Base-by-base conservation (phyloP, 1,284 basidiomycete species). In the Ustilago bromivora region DNA sequence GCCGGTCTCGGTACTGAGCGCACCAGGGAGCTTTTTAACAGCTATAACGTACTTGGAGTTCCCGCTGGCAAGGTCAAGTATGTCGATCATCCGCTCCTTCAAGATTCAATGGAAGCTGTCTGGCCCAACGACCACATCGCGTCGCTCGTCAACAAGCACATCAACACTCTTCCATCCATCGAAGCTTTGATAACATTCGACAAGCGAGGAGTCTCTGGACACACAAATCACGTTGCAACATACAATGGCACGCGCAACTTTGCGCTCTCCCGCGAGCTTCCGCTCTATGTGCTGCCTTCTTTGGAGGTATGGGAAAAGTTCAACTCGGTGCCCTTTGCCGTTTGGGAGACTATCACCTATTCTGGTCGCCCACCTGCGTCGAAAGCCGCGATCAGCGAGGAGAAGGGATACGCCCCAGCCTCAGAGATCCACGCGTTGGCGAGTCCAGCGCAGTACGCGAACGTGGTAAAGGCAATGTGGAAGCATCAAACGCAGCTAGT, bases 131-230 rank as follows among this genome's bases (percentile, higher is more conserved):
- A 87, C 1, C 84, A 89, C 43, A 90, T 97, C 53, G 89, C 91
- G 1, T 82, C 88, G 4, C 88, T 91, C n/a, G 86, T 96, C 3
- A 84, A 86, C 28, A 89, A 89, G 0, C 92, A 91, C 79, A 87
- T 95, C 12, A 75, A 54, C 47, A 40, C 55, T 12, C n/a, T 65
- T 19, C 40, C 55, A 0, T 34, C 62, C 32, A 62, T 78, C 62
- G 78, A 78, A 13, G 67, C 73, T 93, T 91, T 99, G 62, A 88
- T 99, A 65, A 98, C 96, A 0, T 99, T 99, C 82, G 96, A 99
- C 87, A 75, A 87, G 0, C 77, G 85, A 4, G 96, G 97, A 1
- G 89, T 99, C 5, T 95, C 95, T 9, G 89, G 88, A 0, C 96
- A 99, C 84, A 92, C 93, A 0, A 99, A 99, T 86, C 96, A 99